phyloP scores from a whole-genome alignment of 148 eudicot species.

The Spergularia bocconei region DNA sequence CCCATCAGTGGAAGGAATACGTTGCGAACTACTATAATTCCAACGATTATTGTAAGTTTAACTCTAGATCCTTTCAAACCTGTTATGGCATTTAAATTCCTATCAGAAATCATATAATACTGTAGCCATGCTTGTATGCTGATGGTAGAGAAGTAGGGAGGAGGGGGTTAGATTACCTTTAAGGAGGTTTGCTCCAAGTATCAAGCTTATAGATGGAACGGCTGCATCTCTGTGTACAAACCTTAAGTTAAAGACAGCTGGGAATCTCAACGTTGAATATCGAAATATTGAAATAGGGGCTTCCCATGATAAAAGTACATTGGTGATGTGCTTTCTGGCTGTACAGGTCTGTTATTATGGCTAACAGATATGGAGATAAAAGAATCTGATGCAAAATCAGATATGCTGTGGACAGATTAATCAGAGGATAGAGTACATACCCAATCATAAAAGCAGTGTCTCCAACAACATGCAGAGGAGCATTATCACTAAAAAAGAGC shows the following conservation, averaged over 20 bases:
- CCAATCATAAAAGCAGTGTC: constrained; percentile 24
- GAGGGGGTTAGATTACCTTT: constrained; percentile 40
- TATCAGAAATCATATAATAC: not conserved
- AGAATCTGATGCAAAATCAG: too few species aligned
- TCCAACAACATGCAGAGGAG: constrained; percentile 27
- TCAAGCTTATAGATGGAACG: constrained; percentile 55
- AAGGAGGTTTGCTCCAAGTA: constrained; percentile 81
- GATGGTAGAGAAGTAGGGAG: not conserved
- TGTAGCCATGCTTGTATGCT: not conserved
- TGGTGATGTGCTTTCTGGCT: too few species aligned
- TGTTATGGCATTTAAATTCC: constrained; percentile 17
- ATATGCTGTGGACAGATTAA: too few species aligned
- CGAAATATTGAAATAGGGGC: not conserved
- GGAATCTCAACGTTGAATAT: not conserved
- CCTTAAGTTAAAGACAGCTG: not conserved
- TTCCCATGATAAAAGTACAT: too few species aligned
- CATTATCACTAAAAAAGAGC: constrained; percentile 22
- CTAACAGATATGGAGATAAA: too few species aligned
- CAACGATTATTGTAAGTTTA: constrained; percentile 36
- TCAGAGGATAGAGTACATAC: constrained; percentile 9
- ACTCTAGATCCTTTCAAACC: constrained; percentile 57
- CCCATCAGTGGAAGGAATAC: constrained; percentile 64
- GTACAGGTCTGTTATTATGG: too few species aligned
- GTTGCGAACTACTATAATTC: constrained; percentile 54
- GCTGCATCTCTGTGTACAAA: constrained; percentile 58